Evolutionary conservation across 2,329 filamentous ascomycete genomes (phyloP).

Genomic region (Sclerotinia subarctica): DNA sequence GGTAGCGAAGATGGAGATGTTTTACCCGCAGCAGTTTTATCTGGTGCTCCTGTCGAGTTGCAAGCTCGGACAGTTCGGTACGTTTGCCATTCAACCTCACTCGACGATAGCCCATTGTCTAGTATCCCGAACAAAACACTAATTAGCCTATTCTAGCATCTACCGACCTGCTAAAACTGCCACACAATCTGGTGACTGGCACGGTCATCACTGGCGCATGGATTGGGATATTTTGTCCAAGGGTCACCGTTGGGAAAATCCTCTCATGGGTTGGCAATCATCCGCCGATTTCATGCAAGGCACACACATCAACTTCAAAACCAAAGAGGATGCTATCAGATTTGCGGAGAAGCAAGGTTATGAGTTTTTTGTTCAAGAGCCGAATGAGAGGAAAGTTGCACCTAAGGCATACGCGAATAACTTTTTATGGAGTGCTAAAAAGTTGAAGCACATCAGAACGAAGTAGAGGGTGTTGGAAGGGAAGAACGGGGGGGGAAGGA

Average conservation of each 20-base stretch:
- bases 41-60: slow-evolving; percentile 88
- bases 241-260: slow-evolving; percentile 98
- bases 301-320: slow-evolving; percentile 83
- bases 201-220: slow-evolving; percentile 86
- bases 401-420: slow-evolving; percentile 98
- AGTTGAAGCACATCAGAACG: slow-evolving; percentile 82
- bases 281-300: slow-evolving; percentile 94
- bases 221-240: slow-evolving; percentile 94
- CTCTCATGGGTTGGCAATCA: slow-evolving; percentile 97
- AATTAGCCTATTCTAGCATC: slow-evolving; percentile 58
- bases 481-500: background rate
- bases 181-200: slow-evolving; percentile 90
- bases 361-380: slow-evolving; percentile 98
- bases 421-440: slow-evolving; percentile 80
- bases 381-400: slow-evolving; percentile 78
- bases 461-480: slow-evolving; percentile 52
- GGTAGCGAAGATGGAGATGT: slow-evolving; percentile 77
- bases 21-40: slow-evolving; percentile 80
- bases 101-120: background rate
- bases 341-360: slow-evolving; percentile 99
- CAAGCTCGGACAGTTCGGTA: slow-evolving; percentile 94
- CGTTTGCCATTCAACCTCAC: slow-evolving; percentile 31
- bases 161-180: slow-evolving; percentile 90
- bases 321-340: slow-evolving; percentile 88
- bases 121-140: slow-evolving; percentile 23